Evolutionary conservation across 257 asterid species (phyloP), one percentile per base, ranked within the genome.

Genomic region (Salvia miltiorrhiza): DNA sequence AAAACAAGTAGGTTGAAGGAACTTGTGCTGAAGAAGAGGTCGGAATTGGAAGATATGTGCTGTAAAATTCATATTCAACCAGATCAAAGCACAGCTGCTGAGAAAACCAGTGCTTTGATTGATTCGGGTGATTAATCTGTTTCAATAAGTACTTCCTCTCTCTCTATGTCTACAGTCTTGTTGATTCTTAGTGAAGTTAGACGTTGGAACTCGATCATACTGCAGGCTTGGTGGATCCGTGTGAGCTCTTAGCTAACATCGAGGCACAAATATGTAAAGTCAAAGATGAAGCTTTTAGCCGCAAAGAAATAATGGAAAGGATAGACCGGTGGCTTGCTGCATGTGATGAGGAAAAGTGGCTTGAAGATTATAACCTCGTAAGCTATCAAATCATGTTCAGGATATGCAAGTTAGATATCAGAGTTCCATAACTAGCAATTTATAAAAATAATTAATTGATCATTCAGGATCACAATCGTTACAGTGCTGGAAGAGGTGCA

Each of bases 331-430:
- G 99, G 99, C 97, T 93, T 77, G 78, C 87, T 71, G 93, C 96
- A n/a, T 93, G 97, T 59, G 94, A 88, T 33, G 98, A 93, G 81
- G 98, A 93, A 76, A 93, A 85, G 71, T 93, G 98, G 98, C 97
- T 93, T 53, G 90, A 88, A 79, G 89, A 85, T 61, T 93, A 90
- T 81, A 87, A 79, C 75, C 87, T 66, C 44, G 98, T 90, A 81
- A 81, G 89, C 79, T 71, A 16, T 59, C 20, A n/a, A 24, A n/a
- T 63, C 59, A 58, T 69, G 58, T 57, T 69, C 55, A 43, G 49
- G 66, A 35, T 19, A 13, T 55, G 6, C 16, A 52, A 67, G 10
- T 40, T 14, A 6, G 23, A 30, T 39, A 47, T 53, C 40, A 16
- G 61, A 56, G 33, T 23, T n/a, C 9, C 47, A n/a, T 57, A 21